A percentile compares a stretch with the other conserved stretches of the same genome.
Evolutionary conservation across 352 stramenopile species (phyloP).

Genomic region (Chrysophaeum taylorii): DNA sequence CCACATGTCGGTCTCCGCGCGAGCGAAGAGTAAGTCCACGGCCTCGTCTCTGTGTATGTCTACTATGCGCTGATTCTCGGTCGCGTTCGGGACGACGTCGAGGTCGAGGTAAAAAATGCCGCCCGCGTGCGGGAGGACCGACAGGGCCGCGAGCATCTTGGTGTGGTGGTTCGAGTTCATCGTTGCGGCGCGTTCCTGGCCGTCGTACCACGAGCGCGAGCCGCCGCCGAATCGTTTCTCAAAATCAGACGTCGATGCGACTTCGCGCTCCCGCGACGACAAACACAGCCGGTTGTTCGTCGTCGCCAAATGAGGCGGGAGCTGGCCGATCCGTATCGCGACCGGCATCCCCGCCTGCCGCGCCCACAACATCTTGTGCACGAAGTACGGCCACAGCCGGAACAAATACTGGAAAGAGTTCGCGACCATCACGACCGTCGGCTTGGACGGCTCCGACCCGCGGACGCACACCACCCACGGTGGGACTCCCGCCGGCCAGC

Average conservation of each 20-base stretch:
- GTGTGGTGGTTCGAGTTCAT: neutral
- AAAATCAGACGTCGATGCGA: too few relatives aligned
- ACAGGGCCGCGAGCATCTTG: neutral
- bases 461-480: too few relatives aligned
- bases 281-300: neutral
- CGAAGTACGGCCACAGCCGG: neutral
- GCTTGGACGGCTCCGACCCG: too few relatives aligned
- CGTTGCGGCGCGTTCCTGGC: neutral
- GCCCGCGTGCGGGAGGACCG: neutral
- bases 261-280: neutral
- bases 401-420: constrained; percentile 4
- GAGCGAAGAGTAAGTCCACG: neutral
- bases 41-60: too few relatives aligned
- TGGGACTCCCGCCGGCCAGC: too few relatives aligned
- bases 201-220: neutral
- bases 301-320: neutral
- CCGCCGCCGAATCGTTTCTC: too few relatives aligned
- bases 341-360: neutral
- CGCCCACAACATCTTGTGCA: neutral
- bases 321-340: neutral
- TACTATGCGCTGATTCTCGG: too few relatives aligned
- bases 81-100: neutral
- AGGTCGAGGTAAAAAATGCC: constrained; percentile 4
- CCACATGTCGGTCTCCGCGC: neutral
- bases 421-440: neutral